Base-by-base conservation (phyloP, 2,329 filamentous ascomycete species). In the Colletotrichum incanum region DNA sequence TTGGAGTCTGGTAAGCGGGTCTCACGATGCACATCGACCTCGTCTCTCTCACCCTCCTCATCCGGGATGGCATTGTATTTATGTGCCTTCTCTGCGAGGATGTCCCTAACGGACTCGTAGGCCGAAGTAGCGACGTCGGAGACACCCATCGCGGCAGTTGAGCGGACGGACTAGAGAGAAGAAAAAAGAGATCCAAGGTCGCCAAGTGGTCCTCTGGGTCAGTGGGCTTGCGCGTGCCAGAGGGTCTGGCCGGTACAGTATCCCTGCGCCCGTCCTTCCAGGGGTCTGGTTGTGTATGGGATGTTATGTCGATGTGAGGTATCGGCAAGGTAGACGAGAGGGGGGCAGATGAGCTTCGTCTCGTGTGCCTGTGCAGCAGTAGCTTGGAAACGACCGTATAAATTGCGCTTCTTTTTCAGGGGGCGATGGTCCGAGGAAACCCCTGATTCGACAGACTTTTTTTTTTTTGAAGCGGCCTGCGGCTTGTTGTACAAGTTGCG, bases 11-110 rank as follows among this genome's bases (percentile, higher is more conserved):
- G 68, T 69, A 73, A 71, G 59, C 52, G 34, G 26, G 43, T 47
- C n/a, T 67, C 56, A 31, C 26, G 62, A 55, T 28, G 47, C 23
- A 23, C 74, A 74, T 49, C 72, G 4, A 9, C 43, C 63, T 65
- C 71, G 54, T 5, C 66, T 54, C n/a, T 71, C 59, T 60, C 74
- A 12, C 31, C 65, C 28, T 71, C 75, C 2, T 68, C 75, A 12
- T 68, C 67, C 20, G 78, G 76, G 43, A 80, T 72, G 23, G 78
- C 74, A 64, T 75, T 79, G 71, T 82, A 82, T 66, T 75, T 76
- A 74, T 81, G 76, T 39, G 70, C 73, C 4, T 75, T 68, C 7
- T 74, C 67, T 47, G 73, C 65, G 61, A 77, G 54, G 12, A 74
- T 34, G 28, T 63, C 73, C 45, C 63, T 74, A 56, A 78, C 67